phyloP scores from a whole-genome alignment of 2,329 filamentous ascomycete species.

The Aspergillus glaucus region DNA sequence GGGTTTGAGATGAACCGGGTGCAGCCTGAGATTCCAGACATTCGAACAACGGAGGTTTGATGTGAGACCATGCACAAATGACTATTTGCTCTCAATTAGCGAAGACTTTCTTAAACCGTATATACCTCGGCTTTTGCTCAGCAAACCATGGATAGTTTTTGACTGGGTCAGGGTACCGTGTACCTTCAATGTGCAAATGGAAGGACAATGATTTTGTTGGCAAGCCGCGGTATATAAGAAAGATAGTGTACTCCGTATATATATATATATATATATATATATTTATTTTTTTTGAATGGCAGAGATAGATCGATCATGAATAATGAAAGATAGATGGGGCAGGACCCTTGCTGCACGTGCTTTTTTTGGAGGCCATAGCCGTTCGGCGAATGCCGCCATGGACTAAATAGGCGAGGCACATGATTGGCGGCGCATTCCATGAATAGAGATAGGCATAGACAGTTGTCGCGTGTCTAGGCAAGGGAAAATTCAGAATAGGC shows the following conservation, averaged over 20 bases:
- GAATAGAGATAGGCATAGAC: background rate
- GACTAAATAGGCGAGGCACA: background rate
- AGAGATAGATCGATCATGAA: too few species aligned
- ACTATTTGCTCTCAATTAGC: background rate
- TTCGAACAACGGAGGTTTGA: constrained; percentile 2
- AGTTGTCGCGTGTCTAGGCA: background rate
- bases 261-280: too few species aligned
- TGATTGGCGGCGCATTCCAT: background rate
- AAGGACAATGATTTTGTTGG: too few species aligned
- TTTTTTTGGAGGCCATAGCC: too few species aligned
- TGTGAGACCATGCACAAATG: constrained; percentile 5
- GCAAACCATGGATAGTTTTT: background rate
- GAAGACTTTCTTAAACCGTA: background rate
- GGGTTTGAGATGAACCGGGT: constrained; percentile 44
- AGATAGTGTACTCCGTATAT: too few species aligned
- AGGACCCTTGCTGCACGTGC: too few species aligned
- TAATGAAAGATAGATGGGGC: too few species aligned
- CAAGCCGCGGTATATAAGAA: too few species aligned
- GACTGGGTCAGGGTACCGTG: background rate
- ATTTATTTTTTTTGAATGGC: too few species aligned
- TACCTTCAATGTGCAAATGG: background rate
- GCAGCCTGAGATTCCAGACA: constrained; percentile 16
- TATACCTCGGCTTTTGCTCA: background rate
- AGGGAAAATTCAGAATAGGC: background rate
- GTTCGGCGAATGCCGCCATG: background rate